phyloP scores from a whole-genome alignment of 2,329 filamentous ascomycete genomes.

The Fusarium heterosporum region DNA sequence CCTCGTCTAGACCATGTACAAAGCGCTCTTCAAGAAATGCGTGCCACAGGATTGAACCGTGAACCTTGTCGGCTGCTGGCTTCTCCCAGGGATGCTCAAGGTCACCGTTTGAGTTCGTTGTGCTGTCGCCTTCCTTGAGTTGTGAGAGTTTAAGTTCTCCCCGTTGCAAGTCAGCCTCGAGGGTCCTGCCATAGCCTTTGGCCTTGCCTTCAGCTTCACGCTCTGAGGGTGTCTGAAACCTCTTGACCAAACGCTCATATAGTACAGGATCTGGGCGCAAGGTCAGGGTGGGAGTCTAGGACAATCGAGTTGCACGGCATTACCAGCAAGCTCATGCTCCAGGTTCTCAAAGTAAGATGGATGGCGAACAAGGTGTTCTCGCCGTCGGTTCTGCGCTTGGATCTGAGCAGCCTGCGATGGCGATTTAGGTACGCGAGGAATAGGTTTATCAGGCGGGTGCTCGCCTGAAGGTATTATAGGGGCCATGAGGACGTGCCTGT shows the following conservation, averaged over 20 bases:
- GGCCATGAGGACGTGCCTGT: slow-evolving; percentile 24
- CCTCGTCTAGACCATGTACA: slow-evolving; percentile 76
- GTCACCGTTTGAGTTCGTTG: slow-evolving; percentile 33
- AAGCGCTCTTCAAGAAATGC: slow-evolving; percentile 81
- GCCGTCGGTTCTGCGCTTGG: slow-evolving; percentile 78
- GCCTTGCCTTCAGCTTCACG: slow-evolving; percentile 77
- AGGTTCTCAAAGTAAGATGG: slow-evolving; percentile 74
- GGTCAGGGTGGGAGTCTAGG: slow-evolving; percentile 15
- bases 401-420: slow-evolving; percentile 60
- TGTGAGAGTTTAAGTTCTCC: slow-evolving; percentile 80
- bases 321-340: slow-evolving; percentile 68
- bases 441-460: slow-evolving; percentile 51
- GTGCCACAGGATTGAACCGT: slow-evolving; percentile 76
- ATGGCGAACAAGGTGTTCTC: slow-evolving; percentile 78
- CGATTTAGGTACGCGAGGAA: slow-evolving; percentile 59
- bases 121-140: slow-evolving; percentile 39
- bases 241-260: slow-evolving; percentile 83
- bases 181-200: slow-evolving; percentile 82
- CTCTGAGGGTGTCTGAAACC: slow-evolving; percentile 79
- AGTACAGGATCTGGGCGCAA: slow-evolving; percentile 74
- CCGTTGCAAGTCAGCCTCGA: slow-evolving; percentile 81
- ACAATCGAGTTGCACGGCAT: not conserved
- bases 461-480: slow-evolving; percentile 23
- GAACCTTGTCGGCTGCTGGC: slow-evolving; percentile 62
- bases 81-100: slow-evolving; percentile 55